A percentile compares a stretch with the other conserved stretches of the same genome.
Conservation (phyloP, 352 stramenopile genomes). For the Phytophthora sojae region DNA sequence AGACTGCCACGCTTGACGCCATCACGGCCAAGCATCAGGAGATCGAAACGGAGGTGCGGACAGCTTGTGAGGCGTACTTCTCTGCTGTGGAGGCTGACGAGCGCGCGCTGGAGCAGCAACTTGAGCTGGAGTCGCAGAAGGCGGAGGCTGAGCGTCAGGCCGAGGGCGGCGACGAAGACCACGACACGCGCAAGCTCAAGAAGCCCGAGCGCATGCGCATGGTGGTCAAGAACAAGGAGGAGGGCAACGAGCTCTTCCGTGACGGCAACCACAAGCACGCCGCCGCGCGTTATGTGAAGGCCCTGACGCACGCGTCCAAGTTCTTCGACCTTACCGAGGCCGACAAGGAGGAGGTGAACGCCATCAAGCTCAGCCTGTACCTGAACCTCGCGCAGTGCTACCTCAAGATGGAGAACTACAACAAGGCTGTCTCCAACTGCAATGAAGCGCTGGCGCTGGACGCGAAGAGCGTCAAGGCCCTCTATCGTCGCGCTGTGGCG, state of each 20-base stretch:
- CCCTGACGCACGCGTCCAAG: slow-evolving; percentile 90
- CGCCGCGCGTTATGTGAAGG: slow-evolving; percentile 91
- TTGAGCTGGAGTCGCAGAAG: slow-evolving; percentile 78
- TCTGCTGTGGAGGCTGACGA: slow-evolving; percentile 70
- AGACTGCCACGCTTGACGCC: slow-evolving; percentile 67
- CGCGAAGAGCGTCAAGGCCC: slow-evolving; percentile 80
- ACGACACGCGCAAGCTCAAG: slow-evolving; percentile 93
- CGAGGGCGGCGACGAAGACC: slow-evolving; percentile 86
- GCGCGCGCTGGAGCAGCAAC: slow-evolving; percentile 70
- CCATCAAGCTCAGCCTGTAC: slow-evolving; percentile 91
- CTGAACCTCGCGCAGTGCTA: slow-evolving; percentile 95
- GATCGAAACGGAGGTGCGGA: slow-evolving; percentile 64
- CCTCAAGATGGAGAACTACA: slow-evolving; percentile 93
- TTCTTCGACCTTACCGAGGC: slow-evolving; percentile 92
- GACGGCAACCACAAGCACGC: slow-evolving; percentile 91
- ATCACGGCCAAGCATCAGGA: slow-evolving; percentile 61
- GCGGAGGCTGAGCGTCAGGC: slow-evolving; percentile 76
- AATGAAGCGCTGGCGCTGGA: slow-evolving; percentile 86
- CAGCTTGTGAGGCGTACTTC: slow-evolving; percentile 74
- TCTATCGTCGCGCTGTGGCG: slow-evolving; percentile 86
- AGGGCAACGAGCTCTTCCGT: slow-evolving; percentile 94
- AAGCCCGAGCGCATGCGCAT: slow-evolving; percentile 95
- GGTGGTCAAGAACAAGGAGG: slow-evolving; percentile 95
- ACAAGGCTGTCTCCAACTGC: slow-evolving; percentile 86
- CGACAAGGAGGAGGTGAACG: slow-evolving; percentile 89